Base-by-base conservation (phyloP, 345 rosid species). In the Citrus mangshanensis region DNA sequence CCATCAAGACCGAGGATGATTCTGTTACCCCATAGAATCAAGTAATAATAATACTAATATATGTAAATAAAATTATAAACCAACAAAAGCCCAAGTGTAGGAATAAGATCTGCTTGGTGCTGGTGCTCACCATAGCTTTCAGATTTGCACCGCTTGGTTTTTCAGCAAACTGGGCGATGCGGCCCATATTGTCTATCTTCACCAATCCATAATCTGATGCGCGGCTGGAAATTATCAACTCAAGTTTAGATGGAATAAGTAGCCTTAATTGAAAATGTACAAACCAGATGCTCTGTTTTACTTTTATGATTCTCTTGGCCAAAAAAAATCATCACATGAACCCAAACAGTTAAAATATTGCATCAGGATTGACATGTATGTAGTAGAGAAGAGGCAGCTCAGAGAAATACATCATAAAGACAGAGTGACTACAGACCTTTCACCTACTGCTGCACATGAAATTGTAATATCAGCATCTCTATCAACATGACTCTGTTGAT, bases 201-300 rank as follows among this genome's bases (percentile, higher is more conserved):
- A 95, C 89, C 84, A 95, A 84, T 84, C 99, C 98, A 84, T 85
- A 95, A 63, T 93, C 97, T 21, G 95, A 92, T 78, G 99, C 97
- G 62, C 96, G 97, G 81, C 99, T 95, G 87, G 66, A 82, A 84
- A 64, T 49, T n/a, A 79, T 32, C 61, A 49, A 76, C 64, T 38
- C 65, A 70, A 71, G 38, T 55, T 72, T 74, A 78, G 69, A 85
- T 70, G 64, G 51, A 69, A 58, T 8, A 32, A 42, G 62, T 18
- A 73, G 13, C 68, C 27, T 30, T 51, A 5, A 13, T 35, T 10
- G n/a, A 49, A 70, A 32, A 54, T 62, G 35, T 10, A 49, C 56
- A 74, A 2, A 30, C 9, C 34, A 51, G 34, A 74, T 70, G 13
- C 18, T 24, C 6, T 37, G 9, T 40, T 61, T 62, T 42, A 25